Base-by-base conservation (phyloP, 768 basidiomycete genomes). In the Pleurotus platypus region DNA sequence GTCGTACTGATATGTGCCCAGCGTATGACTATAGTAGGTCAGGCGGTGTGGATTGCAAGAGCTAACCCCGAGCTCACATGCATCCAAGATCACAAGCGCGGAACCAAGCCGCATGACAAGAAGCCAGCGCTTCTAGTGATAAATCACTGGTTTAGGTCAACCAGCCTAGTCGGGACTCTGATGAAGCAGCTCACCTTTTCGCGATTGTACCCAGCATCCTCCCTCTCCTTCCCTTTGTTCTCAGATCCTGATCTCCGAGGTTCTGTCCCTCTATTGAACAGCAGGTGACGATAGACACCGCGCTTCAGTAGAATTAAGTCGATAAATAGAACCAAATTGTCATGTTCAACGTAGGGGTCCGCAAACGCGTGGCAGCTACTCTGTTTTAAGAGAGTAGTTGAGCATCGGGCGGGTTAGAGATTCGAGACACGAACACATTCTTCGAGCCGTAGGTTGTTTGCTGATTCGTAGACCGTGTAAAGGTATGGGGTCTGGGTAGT, bases 271-370 rank as follows among this genome's bases (percentile, higher is more conserved):
- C 90, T 77, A 64, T 94, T 94, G 64, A 89, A 94, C 27, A 94
- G 71, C 15, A 94, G 70, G 70, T 94, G 92, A 15, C 87, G 78
- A 65, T 88, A 93, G 2, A 93, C 92, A 11, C 83, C 91, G 38
- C 87, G 73, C 69, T 93, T 93, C 20, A 94, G 77, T 20, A 94
- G 77, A 50, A 94, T 87, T 1, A 94, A 78, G 71, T 94, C 92
- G 40, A 94, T 77, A 4, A 90, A 70, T 16, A 93, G 72, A 1
- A 83, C 87, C 58, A 93, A 71, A 0, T 77, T 72, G 67, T 93
- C 90, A 60, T 93, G 87, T 66, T 94, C 92, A 58, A 93, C 89
- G 62, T 93, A 94, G 57, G 90, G 90, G 70, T 94, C 92, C 0
- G 86, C 90, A 64, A 93, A 92, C 24, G 73, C 70, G 38, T 76